A percentile compares a stretch with the other conserved stretches of the same genome.
These are phyloP conservation scores for Aeschynomene evenia DNA, from an alignment of 306 rosid species.

Conservation along the genomic window DNA sequence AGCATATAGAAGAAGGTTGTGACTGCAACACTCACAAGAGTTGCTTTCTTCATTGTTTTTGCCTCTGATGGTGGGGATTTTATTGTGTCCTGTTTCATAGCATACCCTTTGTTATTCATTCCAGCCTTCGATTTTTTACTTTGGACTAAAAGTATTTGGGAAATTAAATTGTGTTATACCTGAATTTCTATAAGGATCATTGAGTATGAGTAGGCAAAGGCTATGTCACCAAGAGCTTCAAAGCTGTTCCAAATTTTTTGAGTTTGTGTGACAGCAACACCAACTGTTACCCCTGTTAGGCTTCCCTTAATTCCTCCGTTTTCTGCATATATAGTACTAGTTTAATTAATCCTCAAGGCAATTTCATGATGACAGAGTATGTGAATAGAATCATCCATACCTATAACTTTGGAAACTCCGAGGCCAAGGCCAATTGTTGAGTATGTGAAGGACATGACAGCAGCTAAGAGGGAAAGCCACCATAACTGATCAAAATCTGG, in stretches of 20 bases:
- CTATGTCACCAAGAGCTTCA: slow-evolving; percentile 84
- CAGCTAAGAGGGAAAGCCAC: slow-evolving; percentile 89
- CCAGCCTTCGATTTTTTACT: background rate
- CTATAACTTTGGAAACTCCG: slow-evolving; percentile 64
- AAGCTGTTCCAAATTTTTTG: slow-evolving; percentile 74
- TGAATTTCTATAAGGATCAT: slow-evolving; percentile 84
- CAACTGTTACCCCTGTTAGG: slow-evolving; percentile 56
- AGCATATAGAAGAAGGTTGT: slow-evolving; percentile 80
- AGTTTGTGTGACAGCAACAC: slow-evolving; percentile 53
- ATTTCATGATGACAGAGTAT: background rate
- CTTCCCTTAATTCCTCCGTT: slow-evolving; percentile 49
- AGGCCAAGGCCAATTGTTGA: slow-evolving; percentile 83
- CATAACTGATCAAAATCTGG: slow-evolving; percentile 75
- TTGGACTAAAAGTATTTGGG: background rate
- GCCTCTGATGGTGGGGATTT: slow-evolving; percentile 73
- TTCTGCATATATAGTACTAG: slow-evolving; percentile 31
- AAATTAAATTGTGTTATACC: slow-evolving; percentile 30
- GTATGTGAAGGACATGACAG: slow-evolving; percentile 88
- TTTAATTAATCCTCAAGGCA: background rate
- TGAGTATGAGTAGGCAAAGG: slow-evolving; percentile 90
- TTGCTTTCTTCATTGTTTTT: slow-evolving; percentile 71
- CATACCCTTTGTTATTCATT: background rate
- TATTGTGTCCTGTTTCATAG: slow-evolving; percentile 57
- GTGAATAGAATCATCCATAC: slow-evolving; percentile 35
- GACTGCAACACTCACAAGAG: slow-evolving; percentile 47